Evolutionary conservation across 129 eudicot species (phyloP), one percentile per base, ranked within the genome.

Genomic region (Deinandra increscens): DNA sequence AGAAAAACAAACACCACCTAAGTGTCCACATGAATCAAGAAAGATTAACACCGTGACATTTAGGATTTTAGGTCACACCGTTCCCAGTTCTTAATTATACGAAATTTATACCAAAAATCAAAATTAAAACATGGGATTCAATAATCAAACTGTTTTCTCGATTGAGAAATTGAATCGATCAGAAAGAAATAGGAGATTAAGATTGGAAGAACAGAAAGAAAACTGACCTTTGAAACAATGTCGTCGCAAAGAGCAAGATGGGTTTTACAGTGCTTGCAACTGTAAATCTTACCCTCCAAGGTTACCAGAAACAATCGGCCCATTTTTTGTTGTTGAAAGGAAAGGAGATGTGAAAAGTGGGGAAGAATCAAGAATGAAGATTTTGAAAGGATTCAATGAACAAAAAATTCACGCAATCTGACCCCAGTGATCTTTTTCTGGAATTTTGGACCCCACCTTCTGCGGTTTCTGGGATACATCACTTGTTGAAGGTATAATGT

Each of bases 191-290:
- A 19, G 1, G 8, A 66, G 13, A 70, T 58, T 43, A 64, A 26
- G 77, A 70, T 70, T 48, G 54, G 9, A 44, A n/a, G 39, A 18
- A 49, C 3, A 59, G 3, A 42, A 46, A 66, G n/a, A n/a, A 26
- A 26, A 45, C 9, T 6, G 48, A 93, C 98, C 98, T 89, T 93
- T 49, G 98, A 93, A 67, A 84, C 85, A 78, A 93, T 81, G 78
- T 89, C 91, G 19, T 89, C 88, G 45, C 44, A 54, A 14, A 81
- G 81, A 83, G 92, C 95, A 73, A 93, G 88, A 83, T 93, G 96
- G 36, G 98, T 89, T 51, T 85, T 86, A 79, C 98, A 93, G 88
- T 89, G 91, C 77, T 88, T 93, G 80, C 98, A 93, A 56, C 90
- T 82, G 66, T 93, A 93, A 90, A 86, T 84, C 95, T 79, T 88